phyloP scores from a whole-genome alignment of 495 filamentous ascomycete genomes.

The Lasiosphaeris hirsuta region DNA sequence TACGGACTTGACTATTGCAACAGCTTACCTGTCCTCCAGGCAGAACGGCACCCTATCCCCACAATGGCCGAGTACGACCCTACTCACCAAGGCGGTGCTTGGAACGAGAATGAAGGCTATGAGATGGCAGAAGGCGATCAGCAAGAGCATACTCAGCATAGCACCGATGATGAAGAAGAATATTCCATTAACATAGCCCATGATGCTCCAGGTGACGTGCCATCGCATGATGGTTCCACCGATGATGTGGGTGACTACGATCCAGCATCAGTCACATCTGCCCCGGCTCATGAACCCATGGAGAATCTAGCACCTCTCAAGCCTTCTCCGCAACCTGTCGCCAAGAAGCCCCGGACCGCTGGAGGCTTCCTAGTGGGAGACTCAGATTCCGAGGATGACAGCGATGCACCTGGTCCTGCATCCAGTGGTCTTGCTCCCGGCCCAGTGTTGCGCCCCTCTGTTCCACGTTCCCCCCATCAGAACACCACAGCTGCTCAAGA shows the following conservation, averaged over 20 bases:
- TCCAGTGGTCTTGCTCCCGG: constrained; percentile 17
- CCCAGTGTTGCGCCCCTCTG: constrained; percentile 14
- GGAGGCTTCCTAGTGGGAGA: constrained; percentile 81
- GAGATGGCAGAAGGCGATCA: constrained; percentile 47
- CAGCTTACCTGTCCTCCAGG: background rate
- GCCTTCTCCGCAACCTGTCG: constrained; percentile 34
- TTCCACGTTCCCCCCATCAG: constrained; percentile 25
- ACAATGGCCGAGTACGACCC: constrained; percentile 39
- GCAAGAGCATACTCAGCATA: constrained; percentile 53
- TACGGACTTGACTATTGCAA: too few species aligned
- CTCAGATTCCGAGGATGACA: constrained; percentile 53
- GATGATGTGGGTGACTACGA: constrained; percentile 51
- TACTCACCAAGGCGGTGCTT: constrained; percentile 33
- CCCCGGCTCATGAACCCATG: constrained; percentile 17
- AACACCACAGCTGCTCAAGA: constrained; percentile 24
- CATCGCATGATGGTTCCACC: constrained; percentile 34
- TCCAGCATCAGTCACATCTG: constrained; percentile 43
- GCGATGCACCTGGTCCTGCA: constrained; percentile 28
- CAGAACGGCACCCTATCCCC: background rate
- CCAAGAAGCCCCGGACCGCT: constrained; percentile 63
- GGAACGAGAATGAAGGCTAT: constrained; percentile 52
- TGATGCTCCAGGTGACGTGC: constrained; percentile 44
- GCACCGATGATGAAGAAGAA: constrained; percentile 42
- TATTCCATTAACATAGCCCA: constrained; percentile 45
- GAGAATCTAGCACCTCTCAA: constrained; percentile 29